Evolutionary conservation across 2,329 filamentous ascomycete species (phyloP), one percentile per base, ranked within the genome.

Genomic region (Pseudophaeomoniella oleicola): DNA sequence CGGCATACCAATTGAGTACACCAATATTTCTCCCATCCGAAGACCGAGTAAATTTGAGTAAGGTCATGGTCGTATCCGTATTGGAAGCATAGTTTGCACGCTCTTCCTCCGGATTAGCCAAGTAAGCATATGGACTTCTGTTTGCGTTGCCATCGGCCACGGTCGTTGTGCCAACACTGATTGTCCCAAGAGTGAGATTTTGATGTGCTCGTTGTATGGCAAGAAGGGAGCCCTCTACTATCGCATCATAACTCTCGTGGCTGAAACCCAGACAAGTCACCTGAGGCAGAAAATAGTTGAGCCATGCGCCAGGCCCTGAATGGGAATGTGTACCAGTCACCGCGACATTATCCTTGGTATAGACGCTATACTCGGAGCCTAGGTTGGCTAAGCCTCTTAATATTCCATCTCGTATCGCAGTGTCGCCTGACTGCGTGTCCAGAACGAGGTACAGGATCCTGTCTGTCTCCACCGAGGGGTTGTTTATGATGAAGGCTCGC

Each of bases 311-410:
- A 0, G 88, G 87, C 0, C 87, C 88, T 16, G 86, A 79, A 59
- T 96, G 88, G 16, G 83, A 90, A 56, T 96, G 88, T 0, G 88
- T 96, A 37, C 87, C 88, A 0, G 85, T 93, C 15, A 96, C 72
- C 19, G 88, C 88, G 22, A 94, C 62, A 51, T 94, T 96, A 47
- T 81, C 71, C 49, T 81, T 72, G 33, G 69, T 73, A 57, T 94
- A 96, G 17, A 78, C 60, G 2, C 71, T 64, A 54, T 87, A 94
- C 3, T 80, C 77, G 12, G 66, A 56, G 0, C 87, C 88, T 5
- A 93, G 61, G 0, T 62, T 65, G 29, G 67, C 63, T 5, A 96
- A 64, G 1, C 75, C 81, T 37, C 88, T 70, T 9, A 96, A 59
- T 33, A 94, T 85, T n/a, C 87, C 87, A 55, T 86, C 75, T 11